Percentiles rank a stretch among this genome's conserved stretches.
phyloP scores from a whole-genome alignment of 495 filamentous ascomycete genomes.

The Daldinia bambusicola region DNA sequence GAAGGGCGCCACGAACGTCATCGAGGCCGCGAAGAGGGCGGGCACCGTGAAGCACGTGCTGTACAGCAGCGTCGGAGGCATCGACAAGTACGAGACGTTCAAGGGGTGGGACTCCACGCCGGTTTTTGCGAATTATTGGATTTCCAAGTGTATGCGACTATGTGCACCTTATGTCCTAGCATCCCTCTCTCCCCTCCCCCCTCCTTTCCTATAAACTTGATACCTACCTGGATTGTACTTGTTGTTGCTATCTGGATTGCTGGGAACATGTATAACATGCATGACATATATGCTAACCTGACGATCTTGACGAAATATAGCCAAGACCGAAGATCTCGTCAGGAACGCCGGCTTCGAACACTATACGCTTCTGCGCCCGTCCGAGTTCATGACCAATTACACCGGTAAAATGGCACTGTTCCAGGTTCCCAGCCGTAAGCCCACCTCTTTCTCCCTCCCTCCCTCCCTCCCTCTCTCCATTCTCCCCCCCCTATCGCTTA shows the following conservation, averaged over 20 bases:
- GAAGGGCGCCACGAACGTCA: slow-evolving; percentile 65
- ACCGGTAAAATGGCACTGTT: neutral
- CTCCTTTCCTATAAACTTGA: too few relatives aligned
- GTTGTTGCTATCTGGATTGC: too few relatives aligned
- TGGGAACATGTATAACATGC: too few relatives aligned
- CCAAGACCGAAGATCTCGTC: slow-evolving; percentile 49
- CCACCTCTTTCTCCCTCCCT: neutral
- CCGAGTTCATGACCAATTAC: slow-evolving; percentile 71
- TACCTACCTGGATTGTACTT: too few relatives aligned
- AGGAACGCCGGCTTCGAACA: slow-evolving; percentile 47
- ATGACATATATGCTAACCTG: too few relatives aligned
- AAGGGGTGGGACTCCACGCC: slow-evolving; percentile 11
- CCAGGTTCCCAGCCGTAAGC: slow-evolving; percentile 3
- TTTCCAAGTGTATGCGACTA: slow-evolving; percentile 19
- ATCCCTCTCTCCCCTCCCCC: neutral
- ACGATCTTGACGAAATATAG: neutral
- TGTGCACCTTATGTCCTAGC: neutral
- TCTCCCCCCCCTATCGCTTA: too few relatives aligned
- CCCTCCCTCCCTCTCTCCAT: neutral
- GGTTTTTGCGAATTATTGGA: slow-evolving; percentile 22
- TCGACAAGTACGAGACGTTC: neutral
- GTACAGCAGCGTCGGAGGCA: slow-evolving; percentile 71
- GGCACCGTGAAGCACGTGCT: slow-evolving; percentile 65
- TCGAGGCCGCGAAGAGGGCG: slow-evolving; percentile 64
- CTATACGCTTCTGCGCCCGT: slow-evolving; percentile 70